Conservation (phyloP, 345 rosid species). For the Euphorbia lathyris region DNA sequence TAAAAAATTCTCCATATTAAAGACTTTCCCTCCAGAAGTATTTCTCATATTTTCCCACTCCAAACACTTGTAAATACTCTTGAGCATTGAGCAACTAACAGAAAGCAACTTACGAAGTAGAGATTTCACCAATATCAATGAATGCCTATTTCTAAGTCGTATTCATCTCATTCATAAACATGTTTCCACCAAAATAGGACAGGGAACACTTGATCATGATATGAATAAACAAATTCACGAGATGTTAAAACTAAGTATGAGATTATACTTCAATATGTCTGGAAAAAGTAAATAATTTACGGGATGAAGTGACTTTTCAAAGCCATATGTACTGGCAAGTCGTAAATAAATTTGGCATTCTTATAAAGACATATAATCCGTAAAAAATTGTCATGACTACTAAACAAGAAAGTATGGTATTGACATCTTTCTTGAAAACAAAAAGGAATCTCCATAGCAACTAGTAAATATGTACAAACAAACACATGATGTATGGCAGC, state of each 20-base stretch:
- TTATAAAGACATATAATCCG: background rate
- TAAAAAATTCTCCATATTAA: no score
- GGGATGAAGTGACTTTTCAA: background rate
- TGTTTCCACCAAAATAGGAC: no score
- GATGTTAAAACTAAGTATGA: background rate
- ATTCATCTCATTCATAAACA: background rate
- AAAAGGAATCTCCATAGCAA: conserved; percentile 6
- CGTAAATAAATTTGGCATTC: background rate
- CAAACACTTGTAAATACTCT: background rate
- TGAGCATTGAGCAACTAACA: background rate
- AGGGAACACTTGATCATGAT: background rate
- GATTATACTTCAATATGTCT: background rate
- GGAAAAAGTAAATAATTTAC: background rate
- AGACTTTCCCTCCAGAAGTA: background rate
- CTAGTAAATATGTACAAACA: conserved; percentile 24
- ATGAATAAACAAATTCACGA: background rate
- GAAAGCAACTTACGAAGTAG: background rate
- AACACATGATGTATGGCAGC: background rate
- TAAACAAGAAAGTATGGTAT: background rate
- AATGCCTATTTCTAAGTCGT: background rate
- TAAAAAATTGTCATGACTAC: background rate
- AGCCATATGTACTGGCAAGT: background rate
- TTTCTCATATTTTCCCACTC: background rate
- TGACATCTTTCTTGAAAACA: conserved; percentile 14
- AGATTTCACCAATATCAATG: background rate